A percentile compares a stretch with the other conserved stretches of the same genome.
phyloP scores from a whole-genome alignment of 208 protist species.

The Novymonas esmeraldas region DNA sequence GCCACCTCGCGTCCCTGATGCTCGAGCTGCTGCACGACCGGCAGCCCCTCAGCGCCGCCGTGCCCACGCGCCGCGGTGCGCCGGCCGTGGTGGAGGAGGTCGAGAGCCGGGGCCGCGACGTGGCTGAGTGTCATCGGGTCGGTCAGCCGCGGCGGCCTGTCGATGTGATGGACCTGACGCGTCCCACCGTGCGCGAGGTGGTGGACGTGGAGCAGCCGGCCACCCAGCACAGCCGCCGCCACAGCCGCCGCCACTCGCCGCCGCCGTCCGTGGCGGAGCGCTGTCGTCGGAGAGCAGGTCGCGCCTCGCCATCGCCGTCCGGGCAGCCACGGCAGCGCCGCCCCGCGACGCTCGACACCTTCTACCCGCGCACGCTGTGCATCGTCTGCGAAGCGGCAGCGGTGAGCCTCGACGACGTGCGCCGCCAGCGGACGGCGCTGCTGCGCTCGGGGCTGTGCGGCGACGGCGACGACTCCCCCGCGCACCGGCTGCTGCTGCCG shows the following conservation, averaged over 20 bases:
- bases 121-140: background rate
- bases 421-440: slow-evolving; percentile 18
- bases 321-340: slow-evolving; percentile 5
- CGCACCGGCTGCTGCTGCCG: slow-evolving; percentile 12
- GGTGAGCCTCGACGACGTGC: slow-evolving; percentile 35
- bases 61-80: background rate
- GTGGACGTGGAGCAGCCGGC: slow-evolving; percentile 32
- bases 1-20: slow-evolving; percentile 6
- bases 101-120: slow-evolving; percentile 22
- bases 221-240: slow-evolving; percentile 32
- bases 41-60: background rate
- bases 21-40: background rate
- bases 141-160: background rate
- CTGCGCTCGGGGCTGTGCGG: background rate
- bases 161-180: slow-evolving; percentile 22
- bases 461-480: background rate
- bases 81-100: background rate
- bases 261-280: background rate
- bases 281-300: background rate
- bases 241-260: too few relatives aligned
- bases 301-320: background rate
- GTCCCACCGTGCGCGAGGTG: slow-evolving; percentile 20
- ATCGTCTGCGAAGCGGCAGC: slow-evolving; percentile 37
- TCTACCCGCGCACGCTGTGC: slow-evolving; percentile 44
- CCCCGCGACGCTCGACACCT: slow-evolving; percentile 44